Conservation (phyloP, 2,329 filamentous ascomycete species). For the Raffaelea ambrosiae region DNA sequence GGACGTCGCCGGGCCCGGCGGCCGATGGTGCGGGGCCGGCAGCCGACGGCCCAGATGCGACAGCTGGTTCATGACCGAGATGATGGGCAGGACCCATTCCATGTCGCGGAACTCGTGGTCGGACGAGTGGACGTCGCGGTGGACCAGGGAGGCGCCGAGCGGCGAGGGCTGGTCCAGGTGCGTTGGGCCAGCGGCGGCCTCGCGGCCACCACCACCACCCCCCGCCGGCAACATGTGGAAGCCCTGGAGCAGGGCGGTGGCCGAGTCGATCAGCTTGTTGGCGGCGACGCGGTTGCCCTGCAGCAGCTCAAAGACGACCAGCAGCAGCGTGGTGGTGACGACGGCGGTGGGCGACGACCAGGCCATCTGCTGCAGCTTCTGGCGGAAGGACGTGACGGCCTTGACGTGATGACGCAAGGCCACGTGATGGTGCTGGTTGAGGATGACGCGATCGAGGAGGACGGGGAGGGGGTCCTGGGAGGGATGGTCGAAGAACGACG, state of each 20-base stretch:
- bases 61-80: not conserved
- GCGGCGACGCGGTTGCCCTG: slow-evolving; percentile 11
- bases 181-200: no score
- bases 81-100: not conserved
- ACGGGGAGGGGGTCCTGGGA: not conserved
- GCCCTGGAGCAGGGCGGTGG: not conserved
- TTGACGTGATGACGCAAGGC: slow-evolving; percentile 10
- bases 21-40: not conserved
- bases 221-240: no score
- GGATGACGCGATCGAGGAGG: not conserved
- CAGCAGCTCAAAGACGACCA: slow-evolving; percentile 13
- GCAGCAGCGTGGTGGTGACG: slow-evolving; percentile 12
- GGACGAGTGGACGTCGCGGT: no score
- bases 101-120: not conserved
- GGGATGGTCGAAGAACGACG: no score
- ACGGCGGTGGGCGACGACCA: slow-evolving; percentile 8
- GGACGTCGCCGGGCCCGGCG: not conserved
- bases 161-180: no score
- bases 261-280: slow-evolving; percentile 5
- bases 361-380: slow-evolving; percentile 4
- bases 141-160: no score
- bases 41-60: not conserved
- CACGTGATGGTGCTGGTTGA: slow-evolving; percentile 7
- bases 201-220: no score
- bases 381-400: slow-evolving; percentile 10